Evolutionary conservation across 768 basidiomycete genomes (phyloP).

Genomic region (Termitomyces eurrhizus): DNA sequence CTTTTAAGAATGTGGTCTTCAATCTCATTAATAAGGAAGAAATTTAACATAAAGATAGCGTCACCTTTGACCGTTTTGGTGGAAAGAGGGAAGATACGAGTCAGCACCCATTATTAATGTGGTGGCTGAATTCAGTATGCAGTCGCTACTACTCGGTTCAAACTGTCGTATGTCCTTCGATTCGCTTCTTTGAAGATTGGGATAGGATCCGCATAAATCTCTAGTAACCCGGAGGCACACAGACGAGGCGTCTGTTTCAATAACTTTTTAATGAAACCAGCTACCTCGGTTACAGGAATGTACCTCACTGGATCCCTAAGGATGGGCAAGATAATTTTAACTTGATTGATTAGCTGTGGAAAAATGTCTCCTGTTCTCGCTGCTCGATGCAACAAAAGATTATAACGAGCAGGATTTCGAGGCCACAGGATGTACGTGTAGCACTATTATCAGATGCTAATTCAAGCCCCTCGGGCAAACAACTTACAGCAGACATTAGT

Average conservation of each 20-base stretch:
- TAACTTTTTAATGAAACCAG: neutral
- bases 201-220: neutral
- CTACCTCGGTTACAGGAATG: neutral
- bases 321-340: neutral
- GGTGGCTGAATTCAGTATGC: neutral
- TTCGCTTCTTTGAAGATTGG: neutral
- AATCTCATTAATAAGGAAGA: neutral
- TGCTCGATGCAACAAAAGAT: neutral
- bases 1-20: neutral
- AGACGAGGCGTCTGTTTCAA: neutral
- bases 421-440: neutral
- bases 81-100: neutral
- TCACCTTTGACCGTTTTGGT: neutral
- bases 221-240: neutral
- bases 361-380: neutral
- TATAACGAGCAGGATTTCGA: neutral
- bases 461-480: neutral
- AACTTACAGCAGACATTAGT: neutral
- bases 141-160: neutral
- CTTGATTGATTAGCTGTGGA: neutral
- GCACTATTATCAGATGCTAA: neutral
- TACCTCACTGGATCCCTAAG: neutral
- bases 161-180: neutral
- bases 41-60: neutral
- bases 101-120: neutral